Base-by-base conservation (phyloP, 306 rosid genomes). In the Cucurbita ficifolia region DNA sequence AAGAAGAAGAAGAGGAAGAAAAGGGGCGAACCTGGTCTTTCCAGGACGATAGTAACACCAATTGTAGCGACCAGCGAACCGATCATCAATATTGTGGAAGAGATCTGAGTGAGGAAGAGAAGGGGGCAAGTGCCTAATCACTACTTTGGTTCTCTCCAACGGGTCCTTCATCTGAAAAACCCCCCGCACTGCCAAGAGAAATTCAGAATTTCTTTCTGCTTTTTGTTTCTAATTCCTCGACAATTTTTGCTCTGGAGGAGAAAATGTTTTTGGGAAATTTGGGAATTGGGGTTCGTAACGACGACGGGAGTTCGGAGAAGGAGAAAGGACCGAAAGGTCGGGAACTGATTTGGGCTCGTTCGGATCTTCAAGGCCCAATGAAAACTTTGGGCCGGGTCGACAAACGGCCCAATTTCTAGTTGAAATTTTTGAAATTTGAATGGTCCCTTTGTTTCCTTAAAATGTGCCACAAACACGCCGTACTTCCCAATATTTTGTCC, bases 71-170 rank as follows among this genome's bases (percentile, higher is more conserved):
- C 83, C 86, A 35, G 83, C 58, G 76, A 94, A 91, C 45, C 77
- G 92, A 42, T 83, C 80, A 22, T 89, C 82, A 74, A 91, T 85
- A 78, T 86, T 95, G 33, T 80, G 88, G 60, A 82, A 64, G 91
- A 94, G 88, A 91, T 91, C 97, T 51, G 97, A 84, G 75, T 84
- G 85, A 36, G 95, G 65, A 18, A 94, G 92, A 52, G 97, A 87
- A 14, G 99, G 99, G 21, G 99, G 99, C 69, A 94, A 81, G 85
- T 82, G 96, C 81, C 99, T 82, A 53, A 94, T 78, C 63, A 89
- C 93, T 65, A 89, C 92, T 83, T 94, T 94, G 65, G 95, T 94
- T 78, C 76, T 86, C 76, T 83, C 88, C 13, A 33, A 64, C 10
- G 86, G 89, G 21, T 75, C 89, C 80, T 89, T 94, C 99, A 86